A percentile compares a stretch with the other conserved stretches of the same genome.
Evolutionary conservation across 2,329 filamentous ascomycete species (phyloP).

Genomic region (Ceratocystis colombiana): DNA sequence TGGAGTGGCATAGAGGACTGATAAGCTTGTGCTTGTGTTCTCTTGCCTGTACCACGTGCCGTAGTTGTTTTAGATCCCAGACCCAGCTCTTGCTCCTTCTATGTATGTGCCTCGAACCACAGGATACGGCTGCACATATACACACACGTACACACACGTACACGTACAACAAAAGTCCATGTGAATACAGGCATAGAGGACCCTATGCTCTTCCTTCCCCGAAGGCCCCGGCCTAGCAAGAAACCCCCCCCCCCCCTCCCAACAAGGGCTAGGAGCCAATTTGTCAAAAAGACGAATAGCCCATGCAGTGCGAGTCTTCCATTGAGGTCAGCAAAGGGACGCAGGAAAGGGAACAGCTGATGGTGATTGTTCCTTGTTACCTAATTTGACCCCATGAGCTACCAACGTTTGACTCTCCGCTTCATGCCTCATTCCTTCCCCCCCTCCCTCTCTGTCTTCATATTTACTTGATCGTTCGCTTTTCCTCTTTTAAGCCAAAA

Average conservation of each 20-base stretch:
- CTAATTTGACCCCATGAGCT: background rate
- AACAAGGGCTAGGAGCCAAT: background rate
- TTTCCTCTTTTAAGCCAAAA: too few species aligned
- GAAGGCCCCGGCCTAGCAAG: too few species aligned
- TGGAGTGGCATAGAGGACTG: slow-evolving; percentile 6
- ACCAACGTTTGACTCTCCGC: background rate
- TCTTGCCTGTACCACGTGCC: slow-evolving; percentile 3
- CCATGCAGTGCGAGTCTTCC: slow-evolving; percentile 8
- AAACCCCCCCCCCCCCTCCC: too few species aligned
- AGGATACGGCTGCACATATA: background rate
- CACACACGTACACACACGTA: background rate
- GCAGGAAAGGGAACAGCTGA: background rate
- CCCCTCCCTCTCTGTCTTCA: background rate
- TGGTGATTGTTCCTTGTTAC: background rate
- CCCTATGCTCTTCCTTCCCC: background rate
- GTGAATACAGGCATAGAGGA: background rate
- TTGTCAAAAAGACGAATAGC: background rate
- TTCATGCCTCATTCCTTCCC: background rate
- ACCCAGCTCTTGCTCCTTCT: slow-evolving; percentile 1
- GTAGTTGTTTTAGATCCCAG: background rate
- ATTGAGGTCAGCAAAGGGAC: slow-evolving; percentile 4
- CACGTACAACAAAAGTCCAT: background rate
- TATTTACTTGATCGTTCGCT: too few species aligned
- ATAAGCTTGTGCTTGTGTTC: slow-evolving; percentile 11
- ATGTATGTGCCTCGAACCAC: background rate